phyloP scores from a whole-genome alignment of 345 rosid genomes.

The Hibiscus trionum region DNA sequence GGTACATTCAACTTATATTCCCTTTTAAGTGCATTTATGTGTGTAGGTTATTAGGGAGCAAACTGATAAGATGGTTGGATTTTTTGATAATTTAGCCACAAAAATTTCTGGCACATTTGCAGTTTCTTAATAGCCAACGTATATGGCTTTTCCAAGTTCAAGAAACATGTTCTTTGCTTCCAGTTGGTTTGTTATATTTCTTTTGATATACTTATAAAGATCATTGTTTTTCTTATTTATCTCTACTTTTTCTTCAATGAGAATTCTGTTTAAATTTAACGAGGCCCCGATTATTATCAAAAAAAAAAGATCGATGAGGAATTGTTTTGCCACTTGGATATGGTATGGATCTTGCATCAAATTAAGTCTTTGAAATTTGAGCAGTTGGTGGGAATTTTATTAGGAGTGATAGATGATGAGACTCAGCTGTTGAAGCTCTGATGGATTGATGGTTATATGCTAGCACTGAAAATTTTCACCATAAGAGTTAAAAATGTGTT shows the following conservation, averaged over 20 bases:
- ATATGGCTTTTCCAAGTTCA: not conserved
- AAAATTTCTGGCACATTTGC: not conserved
- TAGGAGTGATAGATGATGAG: not conserved
- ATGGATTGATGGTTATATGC: not conserved
- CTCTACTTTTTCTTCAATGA: no score
- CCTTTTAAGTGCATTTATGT: not conserved
- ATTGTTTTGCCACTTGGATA: not conserved
- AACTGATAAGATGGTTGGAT: not conserved
- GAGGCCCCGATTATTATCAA: no score
- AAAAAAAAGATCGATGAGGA: not conserved
- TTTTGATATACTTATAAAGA: not conserved
- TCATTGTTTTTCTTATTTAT: not conserved
- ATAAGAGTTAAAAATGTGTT: not conserved
- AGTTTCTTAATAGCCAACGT: not conserved
- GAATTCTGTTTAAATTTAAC: no score
- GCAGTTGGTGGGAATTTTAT: not conserved
- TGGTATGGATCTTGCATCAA: not conserved
- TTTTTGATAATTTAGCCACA: not conserved
- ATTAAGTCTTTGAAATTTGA: not conserved
- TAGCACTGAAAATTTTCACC: not conserved
- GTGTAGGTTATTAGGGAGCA: not conserved
- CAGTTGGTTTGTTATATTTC: not conserved
- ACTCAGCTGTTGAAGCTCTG: not conserved
- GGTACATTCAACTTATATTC: constrained; percentile 28
- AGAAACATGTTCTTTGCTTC: not conserved